phyloP scores from a whole-genome alignment of 805 yeast genomes.

The Nakazawaea populi region DNA sequence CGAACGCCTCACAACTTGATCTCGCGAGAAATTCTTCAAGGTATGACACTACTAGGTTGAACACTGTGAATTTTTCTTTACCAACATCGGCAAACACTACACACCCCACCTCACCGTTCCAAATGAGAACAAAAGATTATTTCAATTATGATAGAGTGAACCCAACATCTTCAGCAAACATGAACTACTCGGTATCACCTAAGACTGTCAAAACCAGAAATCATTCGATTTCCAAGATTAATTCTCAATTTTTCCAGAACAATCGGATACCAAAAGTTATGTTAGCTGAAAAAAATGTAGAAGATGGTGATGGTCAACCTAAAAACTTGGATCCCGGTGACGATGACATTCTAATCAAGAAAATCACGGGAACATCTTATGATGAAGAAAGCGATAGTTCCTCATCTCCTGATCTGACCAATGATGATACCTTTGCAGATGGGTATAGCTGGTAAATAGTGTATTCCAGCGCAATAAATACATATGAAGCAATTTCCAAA shows the following conservation, averaged over 20 bases:
- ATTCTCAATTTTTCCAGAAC: slow-evolving; percentile 2
- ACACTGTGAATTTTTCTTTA: not conserved
- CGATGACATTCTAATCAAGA: slow-evolving; percentile 4
- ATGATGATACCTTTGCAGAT: not conserved
- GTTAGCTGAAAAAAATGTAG: not conserved
- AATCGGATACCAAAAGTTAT: slow-evolving; percentile 4
- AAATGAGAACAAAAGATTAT: not conserved
- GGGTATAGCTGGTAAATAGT: not conserved
- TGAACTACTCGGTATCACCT: not conserved
- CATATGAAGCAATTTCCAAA: not conserved
- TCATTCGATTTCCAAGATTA: not conserved
- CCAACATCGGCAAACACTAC: slow-evolving; percentile 2
- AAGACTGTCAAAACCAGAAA: not conserved
- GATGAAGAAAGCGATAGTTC: not conserved
- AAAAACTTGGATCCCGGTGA: slow-evolving; percentile 4
- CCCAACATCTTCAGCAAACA: not conserved
- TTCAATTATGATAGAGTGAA: not conserved
- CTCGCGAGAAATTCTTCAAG: not conserved
- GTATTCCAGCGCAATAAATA: not conserved
- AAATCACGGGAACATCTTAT: not conserved
- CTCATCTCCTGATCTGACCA: not conserved
- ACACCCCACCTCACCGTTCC: slow-evolving; percentile 6
- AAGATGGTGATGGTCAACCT: not conserved
- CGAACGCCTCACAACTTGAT: not conserved
- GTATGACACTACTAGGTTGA: not conserved